Conservation (phyloP, 2,329 filamentous ascomycete species). For the Ophiostoma australiae region DNA sequence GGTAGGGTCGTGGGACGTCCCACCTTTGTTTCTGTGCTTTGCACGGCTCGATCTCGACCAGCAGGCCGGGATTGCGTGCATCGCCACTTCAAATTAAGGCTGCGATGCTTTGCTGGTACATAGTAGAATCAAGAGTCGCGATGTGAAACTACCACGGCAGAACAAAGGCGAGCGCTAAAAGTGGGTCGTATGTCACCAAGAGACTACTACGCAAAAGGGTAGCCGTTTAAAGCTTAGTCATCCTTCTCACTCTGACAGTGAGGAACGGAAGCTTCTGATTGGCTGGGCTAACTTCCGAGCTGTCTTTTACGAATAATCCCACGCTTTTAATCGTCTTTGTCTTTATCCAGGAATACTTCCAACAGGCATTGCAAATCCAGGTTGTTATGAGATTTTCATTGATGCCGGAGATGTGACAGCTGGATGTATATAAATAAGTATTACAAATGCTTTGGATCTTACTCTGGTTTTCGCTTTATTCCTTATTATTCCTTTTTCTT, state of each 20-base stretch:
- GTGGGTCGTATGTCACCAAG: neutral
- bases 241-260: neutral
- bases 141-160: neutral
- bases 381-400: neutral
- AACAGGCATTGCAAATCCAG: neutral
- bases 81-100: neutral
- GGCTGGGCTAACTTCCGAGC: neutral
- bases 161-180: neutral
- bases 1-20: neutral
- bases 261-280: neutral
- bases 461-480: no score
- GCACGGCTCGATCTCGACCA: constrained; percentile 2
- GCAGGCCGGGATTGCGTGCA: neutral
- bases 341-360: neutral
- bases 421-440: neutral
- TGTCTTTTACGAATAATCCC: neutral
- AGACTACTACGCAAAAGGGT: no score
- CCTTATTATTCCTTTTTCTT: neutral
- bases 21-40: neutral
- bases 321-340: no score
- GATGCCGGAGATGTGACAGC: neutral
- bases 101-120: neutral
- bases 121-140: no score
- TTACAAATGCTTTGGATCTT: neutral
- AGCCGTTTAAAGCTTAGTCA: neutral